Base-by-base conservation (phyloP, 805 yeast genomes). In the Blastobotrys parvus region DNA sequence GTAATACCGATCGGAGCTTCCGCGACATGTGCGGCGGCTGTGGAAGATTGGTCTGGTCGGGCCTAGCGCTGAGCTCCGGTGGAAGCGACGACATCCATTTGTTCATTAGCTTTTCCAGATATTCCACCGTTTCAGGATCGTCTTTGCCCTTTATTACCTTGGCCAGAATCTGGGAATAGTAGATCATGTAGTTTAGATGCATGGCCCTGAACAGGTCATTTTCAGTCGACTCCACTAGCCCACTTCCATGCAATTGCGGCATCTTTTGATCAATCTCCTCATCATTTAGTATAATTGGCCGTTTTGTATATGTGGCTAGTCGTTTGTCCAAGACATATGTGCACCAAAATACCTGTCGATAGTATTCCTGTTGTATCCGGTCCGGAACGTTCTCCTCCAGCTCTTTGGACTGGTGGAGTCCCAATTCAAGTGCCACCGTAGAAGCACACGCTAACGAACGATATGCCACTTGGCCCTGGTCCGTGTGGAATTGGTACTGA, bases 281-380 rank as follows among this genome's bases (percentile, higher is more conserved):
- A 16, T 54, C 58, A 6, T 43, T 49, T 3, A 55, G 42, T 8
- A 45, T 39, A 25, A 41, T 44, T 6, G 59, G 56, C 6, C 53
- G 42, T 10, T 51, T 52, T 11, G 54, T 44, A 21, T 50, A 52
- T 18, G 50, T 39, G 4, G 58, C 42, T 29, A 54, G 16, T 4
- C 56, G 43, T 7, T 58, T 46, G 25, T 55, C 59, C 39, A 52
- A 41, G n/a, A 49, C 49, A 38, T 52, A 55, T 10, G 54, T 23
- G 19, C 49, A 51, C 59, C 59, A 55, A 41, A 54, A 54, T 18
- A 55, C 33, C n/a, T 39, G 34, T 7, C 54, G 41, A 15, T 42
- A 39, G 21, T 49, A 33, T 33, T 55, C 55, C 18, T 46, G 36
- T 17, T 47, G 51, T 18, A 32, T 41, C 3, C 36, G 45, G 31